Evolutionary conservation across 768 basidiomycete genomes (phyloP).

Genomic region (Xanthoconium stramineum): DNA sequence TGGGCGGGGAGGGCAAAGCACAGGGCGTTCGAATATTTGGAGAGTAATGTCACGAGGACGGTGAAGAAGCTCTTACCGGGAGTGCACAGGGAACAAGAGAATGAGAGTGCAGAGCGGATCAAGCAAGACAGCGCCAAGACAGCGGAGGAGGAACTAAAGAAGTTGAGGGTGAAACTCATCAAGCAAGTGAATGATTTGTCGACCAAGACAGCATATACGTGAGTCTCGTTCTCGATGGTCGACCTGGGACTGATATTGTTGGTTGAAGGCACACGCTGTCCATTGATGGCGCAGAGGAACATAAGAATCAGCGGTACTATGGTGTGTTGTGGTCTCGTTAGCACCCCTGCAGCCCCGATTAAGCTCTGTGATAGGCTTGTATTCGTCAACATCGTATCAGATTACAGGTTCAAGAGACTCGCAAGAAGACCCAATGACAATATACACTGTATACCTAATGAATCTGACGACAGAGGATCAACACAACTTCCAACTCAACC

Average conservation of each 20-base stretch:
- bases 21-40: neutral
- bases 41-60: neutral
- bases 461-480: slow-evolving; percentile 27
- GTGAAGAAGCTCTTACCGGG: neutral
- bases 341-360: neutral
- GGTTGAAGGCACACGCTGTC: slow-evolving; percentile 10
- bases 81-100: neutral
- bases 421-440: slow-evolving; percentile 12
- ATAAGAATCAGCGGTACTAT: neutral
- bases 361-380: neutral
- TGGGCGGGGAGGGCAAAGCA: neutral
- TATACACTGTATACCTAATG: slow-evolving; percentile 27
- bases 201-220: neutral
- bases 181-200: neutral
- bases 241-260: neutral
- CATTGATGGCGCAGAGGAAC: neutral
- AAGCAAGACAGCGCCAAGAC: neutral
- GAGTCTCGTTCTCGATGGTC: neutral
- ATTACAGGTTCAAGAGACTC: slow-evolving; percentile 7
- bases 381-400: neutral
- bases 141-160: neutral
- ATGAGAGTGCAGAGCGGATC: neutral
- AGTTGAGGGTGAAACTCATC: neutral
- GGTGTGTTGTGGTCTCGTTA: neutral
- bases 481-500: slow-evolving; percentile 26